Conservation (phyloP, 2,329 filamentous ascomycete genomes). For the Talaromyces islandicus region DNA sequence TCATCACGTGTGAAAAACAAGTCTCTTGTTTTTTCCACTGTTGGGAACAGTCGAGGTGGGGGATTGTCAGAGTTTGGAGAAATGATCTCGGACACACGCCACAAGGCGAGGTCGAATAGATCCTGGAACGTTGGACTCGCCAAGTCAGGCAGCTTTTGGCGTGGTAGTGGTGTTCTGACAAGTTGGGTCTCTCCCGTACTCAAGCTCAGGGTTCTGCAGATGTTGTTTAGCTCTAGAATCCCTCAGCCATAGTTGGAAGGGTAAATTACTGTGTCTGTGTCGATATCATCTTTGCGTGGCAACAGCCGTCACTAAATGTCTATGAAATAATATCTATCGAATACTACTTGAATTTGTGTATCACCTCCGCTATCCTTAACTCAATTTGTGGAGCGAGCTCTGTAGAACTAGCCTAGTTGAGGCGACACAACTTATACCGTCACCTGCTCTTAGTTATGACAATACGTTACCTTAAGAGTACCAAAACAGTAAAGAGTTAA, state of each 20-base stretch:
- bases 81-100: background rate
- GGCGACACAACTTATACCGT: background rate
- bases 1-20: background rate
- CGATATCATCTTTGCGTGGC: background rate
- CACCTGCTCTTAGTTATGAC: background rate
- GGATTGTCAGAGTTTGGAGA: background rate
- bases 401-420: background rate
- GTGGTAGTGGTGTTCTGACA: background rate
- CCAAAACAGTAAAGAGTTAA: background rate
- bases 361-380: background rate
- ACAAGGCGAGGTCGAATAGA: background rate
- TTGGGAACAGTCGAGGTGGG: background rate
- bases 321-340: background rate
- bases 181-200: background rate
- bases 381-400: background rate
- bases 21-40: background rate
- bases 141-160: background rate
- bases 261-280: background rate
- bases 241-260: background rate
- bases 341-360: background rate
- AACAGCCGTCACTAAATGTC: background rate
- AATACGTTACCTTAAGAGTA: background rate
- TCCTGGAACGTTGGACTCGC: background rate
- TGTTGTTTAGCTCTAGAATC: background rate
- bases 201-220: background rate